Evolutionary conservation across 345 rosid genomes (phyloP).

Genomic region (Syzygium jambos): DNA sequence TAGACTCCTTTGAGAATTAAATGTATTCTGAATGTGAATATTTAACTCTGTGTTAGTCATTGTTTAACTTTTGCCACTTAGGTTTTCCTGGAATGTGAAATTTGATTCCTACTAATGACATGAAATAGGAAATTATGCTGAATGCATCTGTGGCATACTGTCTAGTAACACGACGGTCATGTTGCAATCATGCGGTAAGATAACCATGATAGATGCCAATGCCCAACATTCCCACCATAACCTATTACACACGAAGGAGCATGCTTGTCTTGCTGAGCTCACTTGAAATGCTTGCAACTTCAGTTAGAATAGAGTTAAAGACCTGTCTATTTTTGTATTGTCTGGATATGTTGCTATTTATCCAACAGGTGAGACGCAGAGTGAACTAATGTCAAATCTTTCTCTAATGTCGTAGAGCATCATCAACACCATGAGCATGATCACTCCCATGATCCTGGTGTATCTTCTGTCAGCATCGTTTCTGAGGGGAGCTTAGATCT

Average conservation of each 20-base stretch:
- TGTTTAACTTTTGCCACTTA: neutral
- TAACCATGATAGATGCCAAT: neutral
- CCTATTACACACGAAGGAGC: neutral
- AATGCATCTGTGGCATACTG: neutral
- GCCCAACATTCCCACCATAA: neutral
- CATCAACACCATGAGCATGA: constrained; percentile 75
- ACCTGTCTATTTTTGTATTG: neutral
- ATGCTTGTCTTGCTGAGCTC: neutral
- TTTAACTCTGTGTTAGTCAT: neutral
- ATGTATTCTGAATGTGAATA: neutral
- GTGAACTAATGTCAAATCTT: neutral
- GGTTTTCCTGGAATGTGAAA: neutral
- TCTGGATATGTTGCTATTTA: neutral
- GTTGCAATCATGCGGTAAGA: neutral
- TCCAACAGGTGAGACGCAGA: neutral
- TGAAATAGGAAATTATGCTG: neutral
- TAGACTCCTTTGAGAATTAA: neutral
- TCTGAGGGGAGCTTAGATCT: constrained; percentile 94
- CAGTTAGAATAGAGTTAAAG: neutral
- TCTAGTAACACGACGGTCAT: neutral
- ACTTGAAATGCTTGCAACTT: neutral
- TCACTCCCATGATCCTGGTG: constrained; percentile 93
- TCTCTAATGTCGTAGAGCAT: constrained; percentile 43
- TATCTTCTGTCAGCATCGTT: constrained; percentile 88
- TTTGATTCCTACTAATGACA: neutral